phyloP scores from a whole-genome alignment of 768 basidiomycete species.

The Gloeopeniophorella convolvens region DNA sequence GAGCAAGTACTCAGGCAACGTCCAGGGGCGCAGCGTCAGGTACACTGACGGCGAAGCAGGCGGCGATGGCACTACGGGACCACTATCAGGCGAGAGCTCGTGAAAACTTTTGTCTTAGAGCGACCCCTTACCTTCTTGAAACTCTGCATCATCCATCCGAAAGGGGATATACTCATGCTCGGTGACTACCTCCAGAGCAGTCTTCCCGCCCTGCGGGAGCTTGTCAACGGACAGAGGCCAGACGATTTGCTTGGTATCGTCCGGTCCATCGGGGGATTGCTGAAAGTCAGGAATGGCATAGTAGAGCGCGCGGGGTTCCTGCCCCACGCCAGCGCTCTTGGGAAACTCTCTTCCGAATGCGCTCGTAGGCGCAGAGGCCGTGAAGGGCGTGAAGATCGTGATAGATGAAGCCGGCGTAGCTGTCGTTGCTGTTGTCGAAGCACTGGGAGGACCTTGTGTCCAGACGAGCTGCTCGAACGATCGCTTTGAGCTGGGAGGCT shows the following conservation, averaged over 20 bases:
- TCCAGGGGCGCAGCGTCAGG: slow-evolving; percentile 15
- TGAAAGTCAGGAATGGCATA: slow-evolving; percentile 21
- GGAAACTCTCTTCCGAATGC: slow-evolving; percentile 5
- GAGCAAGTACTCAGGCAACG: slow-evolving; percentile 17
- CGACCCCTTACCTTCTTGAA: background rate
- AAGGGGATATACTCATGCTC: slow-evolving; percentile 4
- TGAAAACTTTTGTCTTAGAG: background rate
- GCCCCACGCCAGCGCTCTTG: slow-evolving; percentile 4
- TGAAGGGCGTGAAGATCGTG: slow-evolving; percentile 13
- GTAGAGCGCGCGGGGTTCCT: slow-evolving; percentile 16
- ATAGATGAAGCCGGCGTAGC: slow-evolving; percentile 6
- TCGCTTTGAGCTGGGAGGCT: slow-evolving; percentile 13
- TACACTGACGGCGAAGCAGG: slow-evolving; percentile 16
- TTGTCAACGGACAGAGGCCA: slow-evolving; percentile 12
- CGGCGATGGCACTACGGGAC: slow-evolving; percentile 4
- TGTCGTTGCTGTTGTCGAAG: slow-evolving; percentile 1
- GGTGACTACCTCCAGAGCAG: slow-evolving; percentile 16
- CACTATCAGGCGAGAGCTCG: background rate
- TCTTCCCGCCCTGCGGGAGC: slow-evolving; percentile 17
- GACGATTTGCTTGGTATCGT: slow-evolving; percentile 11
- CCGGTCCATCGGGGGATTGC: slow-evolving; percentile 14
- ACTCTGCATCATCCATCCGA: background rate
- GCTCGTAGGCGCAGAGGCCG: slow-evolving; percentile 9
- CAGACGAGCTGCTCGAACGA: slow-evolving; percentile 18
- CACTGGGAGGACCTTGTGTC: slow-evolving; percentile 12